Base-by-base conservation (phyloP, 129 eudicot species). In the Tagetes erecta region DNA sequence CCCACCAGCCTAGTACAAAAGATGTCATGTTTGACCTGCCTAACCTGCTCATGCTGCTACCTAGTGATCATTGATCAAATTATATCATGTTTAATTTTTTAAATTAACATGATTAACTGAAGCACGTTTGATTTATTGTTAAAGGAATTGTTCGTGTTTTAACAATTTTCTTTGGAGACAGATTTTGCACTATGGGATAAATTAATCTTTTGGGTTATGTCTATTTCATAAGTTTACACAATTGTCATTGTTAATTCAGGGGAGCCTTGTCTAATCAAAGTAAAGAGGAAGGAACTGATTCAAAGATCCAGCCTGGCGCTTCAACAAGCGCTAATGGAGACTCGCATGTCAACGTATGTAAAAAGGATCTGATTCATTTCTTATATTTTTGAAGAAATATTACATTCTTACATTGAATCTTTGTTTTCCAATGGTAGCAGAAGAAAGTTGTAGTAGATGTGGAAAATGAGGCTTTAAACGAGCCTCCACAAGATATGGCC, bases 251-350 rank as follows among this genome's bases (percentile, higher is more conserved):
- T 69, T 37, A 64, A 65, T 56, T 56, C 87, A 91, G 97, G 57
- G 81, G 85, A 12, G 64, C 77, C 49, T 65, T 78, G 69, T 75
- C 86, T 60, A 82, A 78, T 74, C 85, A 30, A 3, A 85, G 79
- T 68, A 85, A 83, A 65, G 89, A 34, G 6, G 14, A 60, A 35
- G 66, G 78, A 31, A 9, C 42, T 12, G 66, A 60, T 41, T 57
- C 81, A 53, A 81, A 67, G 46, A 77, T 37, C 64, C 79, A 75
- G 39, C 68, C 79, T 13, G 73, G 71, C 51, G 78, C 80, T 77
- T 78, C 90, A 33, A 82, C 80, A 9, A 84, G 80, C 62, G 88
- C 73, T 31, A 84, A 81, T 67, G 93, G 76, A 69, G 71, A 71
- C 71, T 78, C 72, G 12, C 72, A 39, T 38, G 31, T 41, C 37